A percentile compares a stretch with the other conserved stretches of the same genome.
These are phyloP conservation scores for Thalassiosira livingstoniorum DNA, from an alignment of 352 stramenopile species.

Conservation along the genomic window DNA sequence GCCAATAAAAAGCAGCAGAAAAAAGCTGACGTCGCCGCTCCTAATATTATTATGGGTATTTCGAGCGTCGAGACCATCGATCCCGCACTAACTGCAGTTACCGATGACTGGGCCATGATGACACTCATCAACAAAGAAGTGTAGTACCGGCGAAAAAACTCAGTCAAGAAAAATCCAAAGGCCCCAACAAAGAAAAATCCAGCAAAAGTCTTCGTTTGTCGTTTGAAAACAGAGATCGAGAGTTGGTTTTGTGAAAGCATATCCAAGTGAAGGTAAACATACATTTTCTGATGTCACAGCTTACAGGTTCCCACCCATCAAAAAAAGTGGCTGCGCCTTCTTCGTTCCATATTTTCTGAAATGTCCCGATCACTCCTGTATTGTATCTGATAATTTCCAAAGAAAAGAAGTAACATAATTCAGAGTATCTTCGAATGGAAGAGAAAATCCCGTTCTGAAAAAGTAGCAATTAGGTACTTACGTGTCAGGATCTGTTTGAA, in stretches of 20 bases:
- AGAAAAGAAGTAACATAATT: too few relatives aligned
- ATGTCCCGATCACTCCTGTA: conserved; percentile 56
- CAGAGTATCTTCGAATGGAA: too few relatives aligned
- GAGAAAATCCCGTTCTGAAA: too few relatives aligned
- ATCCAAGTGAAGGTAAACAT: too few relatives aligned
- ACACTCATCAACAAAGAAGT: conserved; percentile 23
- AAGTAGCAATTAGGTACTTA: too few relatives aligned
- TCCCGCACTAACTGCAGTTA: conserved; percentile 31
- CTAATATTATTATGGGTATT: conserved; percentile 48
- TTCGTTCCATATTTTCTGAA: conserved; percentile 71
- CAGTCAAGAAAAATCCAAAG: conserved; percentile 75
- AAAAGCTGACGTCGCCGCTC: conserved; percentile 54
- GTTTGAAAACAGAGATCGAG: too few relatives aligned
- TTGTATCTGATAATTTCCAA: too few relatives aligned
- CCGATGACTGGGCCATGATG: conserved; percentile 31
- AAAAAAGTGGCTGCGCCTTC: conserved; percentile 73
- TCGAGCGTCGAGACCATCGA: conserved; percentile 21
- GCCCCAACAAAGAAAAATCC: conserved; percentile 80
- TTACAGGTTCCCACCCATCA: conserved; percentile 77
- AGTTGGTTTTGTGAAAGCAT: too few relatives aligned
- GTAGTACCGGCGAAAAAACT: conserved; percentile 75
- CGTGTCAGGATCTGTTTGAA: conserved; percentile 81
- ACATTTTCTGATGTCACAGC: too few relatives aligned
- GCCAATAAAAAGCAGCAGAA: conserved; percentile 76
- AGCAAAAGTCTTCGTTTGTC: too few relatives aligned